Evolutionary conservation across 2,329 filamentous ascomycete genomes (phyloP), one percentile per base, ranked within the genome.

Genomic region (Ramularia endophylla): DNA sequence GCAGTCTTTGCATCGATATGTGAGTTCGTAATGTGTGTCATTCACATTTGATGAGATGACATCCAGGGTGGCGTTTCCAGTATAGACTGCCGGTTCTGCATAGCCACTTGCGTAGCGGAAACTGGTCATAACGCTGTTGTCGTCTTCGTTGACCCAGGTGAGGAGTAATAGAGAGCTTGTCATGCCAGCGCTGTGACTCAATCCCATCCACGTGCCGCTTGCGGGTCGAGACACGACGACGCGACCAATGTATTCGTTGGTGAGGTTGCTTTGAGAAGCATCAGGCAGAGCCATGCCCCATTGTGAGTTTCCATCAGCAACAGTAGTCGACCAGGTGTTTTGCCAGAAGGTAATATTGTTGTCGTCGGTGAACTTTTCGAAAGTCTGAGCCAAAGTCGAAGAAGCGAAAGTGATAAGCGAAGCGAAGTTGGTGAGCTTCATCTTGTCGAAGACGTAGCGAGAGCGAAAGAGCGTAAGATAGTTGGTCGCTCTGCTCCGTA

Each of bases 1-100:
- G 51, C 67, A 70, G 54, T 60, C 54, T 50, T 79, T 61, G 61
- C 81, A 85, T 34, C 77, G 72, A 64, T 82, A 85, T n/a, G 83
- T 71, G 35, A 83, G 57, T 33, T 74, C 74, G 59, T 77, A 85
- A 49, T 74, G 66, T 18, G 74, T 77, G 12, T 69, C 67, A 52
- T 74, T 81, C 42, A 83, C 66, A 18, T 65, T 71, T 11, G 74
- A 72, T 11, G 73, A 75, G 46, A 84, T 74, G 49, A 79, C 73
- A 0, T 75, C 80, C 17, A 85, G 58, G 25, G 69, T 77, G 7
- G 81, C 79, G 48, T 77, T 68, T 40, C 82, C 82, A 1, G 69
- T 68, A 60, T 85, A 84, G 27, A 73, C 54, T 0, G 69, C 68
- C 0, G 81, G 81, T 45, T 70, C 65, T 18, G 70, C 67, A 55